A percentile compares a stretch with the other conserved stretches of the same genome.
Conservation (phyloP, 2,329 filamentous ascomycete species). For the Fusarium pseudograminearum region DNA sequence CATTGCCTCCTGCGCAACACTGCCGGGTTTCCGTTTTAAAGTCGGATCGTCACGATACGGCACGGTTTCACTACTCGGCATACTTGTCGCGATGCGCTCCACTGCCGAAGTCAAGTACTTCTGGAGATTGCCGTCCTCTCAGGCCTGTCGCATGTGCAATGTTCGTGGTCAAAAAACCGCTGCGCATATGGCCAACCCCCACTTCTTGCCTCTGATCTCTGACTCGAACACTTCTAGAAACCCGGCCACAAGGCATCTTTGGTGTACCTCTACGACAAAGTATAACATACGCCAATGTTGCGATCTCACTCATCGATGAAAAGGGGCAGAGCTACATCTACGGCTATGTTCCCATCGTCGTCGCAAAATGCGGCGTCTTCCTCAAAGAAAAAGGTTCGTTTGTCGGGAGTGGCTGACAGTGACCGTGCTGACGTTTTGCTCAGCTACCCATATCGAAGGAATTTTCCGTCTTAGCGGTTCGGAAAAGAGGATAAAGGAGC, state of each 20-base stretch:
- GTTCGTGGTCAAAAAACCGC: not conserved
- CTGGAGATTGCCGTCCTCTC: not conserved
- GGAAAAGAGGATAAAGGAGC: constrained; percentile 97
- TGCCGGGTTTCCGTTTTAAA: constrained; percentile 4
- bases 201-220: constrained; percentile 23
- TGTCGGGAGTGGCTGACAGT: not conserved
- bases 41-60: constrained; percentile 11
- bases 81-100: constrained; percentile 12
- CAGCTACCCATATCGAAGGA: constrained; percentile 93
- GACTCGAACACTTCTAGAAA: constrained; percentile 54
- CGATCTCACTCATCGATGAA: constrained; percentile 94
- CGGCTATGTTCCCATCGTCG: constrained; percentile 97
- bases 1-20: constrained; percentile 16
- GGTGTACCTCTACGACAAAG: constrained; percentile 92
- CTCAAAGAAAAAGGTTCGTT: constrained; percentile 94
- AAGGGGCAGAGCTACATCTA: constrained; percentile 97
- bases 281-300: constrained; percentile 97
- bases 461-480: constrained; percentile 97
- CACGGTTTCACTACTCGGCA: not conserved
- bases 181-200: constrained; percentile 10
- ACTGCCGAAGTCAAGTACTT: not conserved
- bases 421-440: constrained; percentile 41
- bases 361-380: constrained; percentile 97
- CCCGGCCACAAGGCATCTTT: constrained; percentile 81
- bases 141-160: constrained; percentile 6